Conservation (phyloP, 169 alveolate species). For the Cryptosporidium sp. region DNA sequence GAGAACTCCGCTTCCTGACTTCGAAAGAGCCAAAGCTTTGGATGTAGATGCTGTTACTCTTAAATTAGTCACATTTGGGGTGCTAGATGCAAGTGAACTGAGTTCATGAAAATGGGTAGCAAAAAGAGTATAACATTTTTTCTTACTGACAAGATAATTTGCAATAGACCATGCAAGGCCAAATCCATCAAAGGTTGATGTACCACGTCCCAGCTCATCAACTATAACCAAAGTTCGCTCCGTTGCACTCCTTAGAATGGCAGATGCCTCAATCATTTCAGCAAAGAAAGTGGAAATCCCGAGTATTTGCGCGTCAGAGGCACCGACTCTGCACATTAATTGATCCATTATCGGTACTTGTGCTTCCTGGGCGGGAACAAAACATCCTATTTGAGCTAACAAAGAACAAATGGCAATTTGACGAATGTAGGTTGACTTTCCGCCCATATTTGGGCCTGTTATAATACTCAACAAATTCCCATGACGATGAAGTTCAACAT, state of each 20-base stretch:
- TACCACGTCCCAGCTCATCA: slow-evolving; percentile 98
- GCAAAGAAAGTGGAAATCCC: slow-evolving; percentile 97
- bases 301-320: slow-evolving; percentile 93
- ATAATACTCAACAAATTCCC: slow-evolving; percentile 89
- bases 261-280: slow-evolving; percentile 97
- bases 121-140: slow-evolving; percentile 93
- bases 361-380: slow-evolving; percentile 93
- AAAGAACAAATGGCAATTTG: slow-evolving; percentile 90
- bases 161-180: slow-evolving; percentile 98
- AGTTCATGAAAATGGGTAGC: slow-evolving; percentile 99
- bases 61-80: slow-evolving; percentile 80
- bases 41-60: slow-evolving; percentile 88
- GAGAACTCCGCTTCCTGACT: slow-evolving; percentile 78
- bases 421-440: slow-evolving; percentile 95
- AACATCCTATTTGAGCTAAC: slow-evolving; percentile 94
- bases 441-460: slow-evolving; percentile 99
- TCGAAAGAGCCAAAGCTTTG: slow-evolving; percentile 85
- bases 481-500: slow-evolving; percentile 83
- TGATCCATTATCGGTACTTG: slow-evolving; percentile 92
- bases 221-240: slow-evolving; percentile 91
- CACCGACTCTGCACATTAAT: slow-evolving; percentile 97
- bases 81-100: slow-evolving; percentile 89
- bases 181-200: slow-evolving; percentile 95
- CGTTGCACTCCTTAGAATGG: slow-evolving; percentile 93
- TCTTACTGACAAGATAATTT: slow-evolving; percentile 89